These are phyloP conservation scores for Alternaria viburni DNA, from an alignment of 2,329 filamentous ascomycete genomes.

Conservation along the genomic window DNA sequence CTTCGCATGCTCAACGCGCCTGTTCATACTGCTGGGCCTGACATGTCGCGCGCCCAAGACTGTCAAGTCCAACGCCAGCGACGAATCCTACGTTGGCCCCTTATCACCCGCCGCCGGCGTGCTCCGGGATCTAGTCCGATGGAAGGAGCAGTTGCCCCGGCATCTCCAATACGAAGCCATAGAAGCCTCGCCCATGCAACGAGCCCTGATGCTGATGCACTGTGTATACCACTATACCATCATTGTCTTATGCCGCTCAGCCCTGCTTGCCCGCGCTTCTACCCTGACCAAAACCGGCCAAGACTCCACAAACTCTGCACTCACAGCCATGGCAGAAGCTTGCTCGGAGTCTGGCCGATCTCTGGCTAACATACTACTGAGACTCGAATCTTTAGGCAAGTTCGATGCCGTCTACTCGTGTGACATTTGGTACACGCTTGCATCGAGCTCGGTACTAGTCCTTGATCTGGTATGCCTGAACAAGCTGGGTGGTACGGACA, in stretches of 20 bases:
- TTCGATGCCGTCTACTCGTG: slow-evolving; percentile 52
- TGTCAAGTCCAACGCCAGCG: slow-evolving; percentile 31
- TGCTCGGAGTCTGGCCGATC: slow-evolving; percentile 49
- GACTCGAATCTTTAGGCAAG: slow-evolving; percentile 45
- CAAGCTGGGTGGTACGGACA: slow-evolving; percentile 21
- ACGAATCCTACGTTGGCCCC: slow-evolving; percentile 48
- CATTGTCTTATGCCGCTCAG: slow-evolving; percentile 48
- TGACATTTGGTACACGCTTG: slow-evolving; percentile 51
- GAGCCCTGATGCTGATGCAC: slow-evolving; percentile 50
- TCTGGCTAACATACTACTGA: slow-evolving; percentile 42
- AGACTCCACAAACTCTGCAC: slow-evolving; percentile 33
- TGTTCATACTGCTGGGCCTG: slow-evolving; percentile 47
- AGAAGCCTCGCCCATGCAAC: slow-evolving; percentile 44
- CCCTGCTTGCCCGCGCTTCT: slow-evolving; percentile 48
- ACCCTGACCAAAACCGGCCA: slow-evolving; percentile 34
- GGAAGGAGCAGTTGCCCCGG: slow-evolving; percentile 48
- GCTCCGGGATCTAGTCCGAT: slow-evolving; percentile 49
- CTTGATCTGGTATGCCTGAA: slow-evolving; percentile 46
- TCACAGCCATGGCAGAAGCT: slow-evolving; percentile 45
- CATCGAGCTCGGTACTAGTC: slow-evolving; percentile 47
- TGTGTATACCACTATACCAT: slow-evolving; percentile 51
- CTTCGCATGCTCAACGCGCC: slow-evolving; percentile 46
- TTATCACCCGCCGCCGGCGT: slow-evolving; percentile 49
- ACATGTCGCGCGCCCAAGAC: slow-evolving; percentile 49
- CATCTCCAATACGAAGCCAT: slow-evolving; percentile 46